phyloP scores from a whole-genome alignment of 2,329 filamentous ascomycete genomes.

The Myriosclerotinia scirpicola region DNA sequence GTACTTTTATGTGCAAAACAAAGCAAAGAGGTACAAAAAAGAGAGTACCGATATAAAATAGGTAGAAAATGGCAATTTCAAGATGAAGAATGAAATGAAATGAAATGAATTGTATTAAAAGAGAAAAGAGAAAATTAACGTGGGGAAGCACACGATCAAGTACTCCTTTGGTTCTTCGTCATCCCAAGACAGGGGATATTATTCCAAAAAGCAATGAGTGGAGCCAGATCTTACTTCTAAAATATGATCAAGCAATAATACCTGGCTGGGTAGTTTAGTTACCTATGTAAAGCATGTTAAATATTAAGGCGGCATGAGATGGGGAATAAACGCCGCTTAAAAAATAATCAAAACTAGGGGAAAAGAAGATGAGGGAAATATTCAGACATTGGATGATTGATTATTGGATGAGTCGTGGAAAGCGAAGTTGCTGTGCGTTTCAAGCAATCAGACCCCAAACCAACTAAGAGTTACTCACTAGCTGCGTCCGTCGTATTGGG shows the following conservation, averaged over 20 bases:
- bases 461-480: too few relatives aligned
- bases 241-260: too few relatives aligned
- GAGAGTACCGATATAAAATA: background rate
- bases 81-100: background rate
- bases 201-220: slow-evolving; percentile 5
- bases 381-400: background rate
- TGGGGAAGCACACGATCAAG: slow-evolving; percentile 23
- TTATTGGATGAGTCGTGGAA: background rate
- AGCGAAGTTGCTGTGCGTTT: background rate
- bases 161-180: slow-evolving; percentile 4
- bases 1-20: slow-evolving; percentile 1
- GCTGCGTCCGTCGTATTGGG: too few relatives aligned
- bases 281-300: background rate
- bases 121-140: background rate
- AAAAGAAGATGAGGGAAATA: background rate
- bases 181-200: background rate
- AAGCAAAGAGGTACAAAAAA: slow-evolving; percentile 1
- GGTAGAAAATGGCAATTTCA: background rate
- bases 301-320: slow-evolving; percentile 16
- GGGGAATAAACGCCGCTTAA: background rate
- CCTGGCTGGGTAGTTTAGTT: too few relatives aligned
- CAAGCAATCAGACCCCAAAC: too few relatives aligned
- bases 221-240: background rate
- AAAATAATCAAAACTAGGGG: too few relatives aligned
- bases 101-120: background rate